These are phyloP conservation scores for Leptographium lundbergii DNA, from an alignment of 2,329 filamentous ascomycete species.

Conservation along the genomic window DNA sequence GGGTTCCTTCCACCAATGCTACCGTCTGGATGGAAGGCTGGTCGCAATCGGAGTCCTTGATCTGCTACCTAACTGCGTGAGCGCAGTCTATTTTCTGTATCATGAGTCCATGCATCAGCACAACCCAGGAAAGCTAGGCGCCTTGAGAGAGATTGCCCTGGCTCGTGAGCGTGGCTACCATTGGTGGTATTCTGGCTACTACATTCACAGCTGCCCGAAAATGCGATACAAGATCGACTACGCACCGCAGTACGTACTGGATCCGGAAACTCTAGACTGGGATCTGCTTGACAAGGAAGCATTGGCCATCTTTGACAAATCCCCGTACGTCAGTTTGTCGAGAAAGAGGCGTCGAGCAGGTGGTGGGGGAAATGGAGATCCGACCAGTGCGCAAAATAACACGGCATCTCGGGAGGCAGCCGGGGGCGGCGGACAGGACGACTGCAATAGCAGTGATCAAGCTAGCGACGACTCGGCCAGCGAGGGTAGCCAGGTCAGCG, in stretches of 20 bases:
- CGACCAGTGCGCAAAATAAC: background rate
- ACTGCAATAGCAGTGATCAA: background rate
- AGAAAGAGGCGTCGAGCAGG: slow-evolving; percentile 13
- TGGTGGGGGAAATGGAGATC: slow-evolving; percentile 9
- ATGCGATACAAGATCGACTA: slow-evolving; percentile 82
- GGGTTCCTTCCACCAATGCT: slow-evolving; percentile 73
- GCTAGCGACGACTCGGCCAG: background rate
- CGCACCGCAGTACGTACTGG: slow-evolving; percentile 59
- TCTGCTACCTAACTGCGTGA: slow-evolving; percentile 63
- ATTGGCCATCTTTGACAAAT: slow-evolving; percentile 35
- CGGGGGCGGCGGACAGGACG: background rate
- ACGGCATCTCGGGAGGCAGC: background rate
- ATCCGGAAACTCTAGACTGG: slow-evolving; percentile 54
- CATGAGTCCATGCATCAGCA: slow-evolving; percentile 59
- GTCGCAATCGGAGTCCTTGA: slow-evolving; percentile 69
- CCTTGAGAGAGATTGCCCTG: slow-evolving; percentile 58
- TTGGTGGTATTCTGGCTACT: slow-evolving; percentile 73
- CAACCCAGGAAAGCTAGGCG: slow-evolving; percentile 63
- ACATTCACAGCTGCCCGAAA: slow-evolving; percentile 69
- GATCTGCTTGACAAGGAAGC: slow-evolving; percentile 41
- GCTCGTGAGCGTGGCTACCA: slow-evolving; percentile 56
- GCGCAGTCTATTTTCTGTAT: slow-evolving; percentile 75
- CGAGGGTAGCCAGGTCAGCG: slow-evolving; percentile 2
- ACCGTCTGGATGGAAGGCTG: slow-evolving; percentile 61
- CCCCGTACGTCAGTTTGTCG: slow-evolving; percentile 42